Percentiles rank a stretch among this genome's conserved stretches.
Evolutionary conservation across 306 rosid genomes (phyloP).

Genomic region (Mimosa pudica): DNA sequence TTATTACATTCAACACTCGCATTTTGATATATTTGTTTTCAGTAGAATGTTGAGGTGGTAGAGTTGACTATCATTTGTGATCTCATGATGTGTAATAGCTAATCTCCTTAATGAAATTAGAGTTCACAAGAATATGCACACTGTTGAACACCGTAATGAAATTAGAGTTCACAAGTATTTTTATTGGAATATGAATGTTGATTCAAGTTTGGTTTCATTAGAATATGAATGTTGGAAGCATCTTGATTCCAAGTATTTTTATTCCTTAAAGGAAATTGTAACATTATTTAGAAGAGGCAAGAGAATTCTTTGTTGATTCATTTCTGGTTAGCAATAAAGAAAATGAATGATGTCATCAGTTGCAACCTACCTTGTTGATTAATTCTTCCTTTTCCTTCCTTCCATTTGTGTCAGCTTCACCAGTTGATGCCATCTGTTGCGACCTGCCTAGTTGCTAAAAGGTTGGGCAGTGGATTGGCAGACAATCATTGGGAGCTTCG

Average conservation of each 20-base stretch:
- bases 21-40: constrained; percentile 23
- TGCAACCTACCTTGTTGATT: not conserved
- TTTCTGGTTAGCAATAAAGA: not conserved
- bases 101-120: not conserved
- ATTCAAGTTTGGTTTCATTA: not conserved
- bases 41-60: constrained; percentile 8
- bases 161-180: no score
- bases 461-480: constrained; percentile 77
- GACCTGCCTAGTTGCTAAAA: constrained; percentile 84
- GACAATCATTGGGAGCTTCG: constrained; percentile 90
- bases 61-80: constrained; percentile 17
- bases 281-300: not conserved
- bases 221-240: not conserved
- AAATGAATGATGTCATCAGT: not conserved
- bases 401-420: constrained; percentile 59
- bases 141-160: no score
- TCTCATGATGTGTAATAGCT: not conserved
- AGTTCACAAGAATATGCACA: not conserved
- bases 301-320: not conserved
- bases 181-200: no score
- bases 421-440: constrained; percentile 96
- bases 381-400: constrained; percentile 13
- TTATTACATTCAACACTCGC: constrained; percentile 18
- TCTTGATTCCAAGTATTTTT: not conserved
- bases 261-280: not conserved